phyloP scores from a whole-genome alignment of 805 yeast species.

The Candida michaelii region DNA sequence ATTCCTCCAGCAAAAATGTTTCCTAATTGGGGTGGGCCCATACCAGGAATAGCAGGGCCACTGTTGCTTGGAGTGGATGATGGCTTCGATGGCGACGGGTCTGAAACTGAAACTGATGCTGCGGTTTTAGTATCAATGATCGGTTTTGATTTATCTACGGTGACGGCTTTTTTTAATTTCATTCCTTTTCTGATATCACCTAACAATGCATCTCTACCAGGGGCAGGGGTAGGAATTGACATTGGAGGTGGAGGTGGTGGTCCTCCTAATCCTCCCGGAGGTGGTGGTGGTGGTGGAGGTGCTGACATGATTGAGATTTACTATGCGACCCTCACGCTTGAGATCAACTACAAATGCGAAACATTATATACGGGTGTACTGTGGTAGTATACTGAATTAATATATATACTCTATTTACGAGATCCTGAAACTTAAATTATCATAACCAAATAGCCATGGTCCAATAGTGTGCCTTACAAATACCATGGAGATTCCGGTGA shows the following conservation, averaged over 20 bases:
- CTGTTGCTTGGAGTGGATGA: conserved; percentile 8
- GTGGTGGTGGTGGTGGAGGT: conserved; percentile 20
- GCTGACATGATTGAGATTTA: conserved; percentile 8
- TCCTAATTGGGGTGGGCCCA: conserved; percentile 55
- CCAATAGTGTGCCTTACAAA: conserved; percentile 80
- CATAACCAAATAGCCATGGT: conserved; percentile 83
- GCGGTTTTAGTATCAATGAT: conserved; percentile 50
- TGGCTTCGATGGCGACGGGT: conserved; percentile 18
- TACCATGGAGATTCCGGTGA: conserved; percentile 65
- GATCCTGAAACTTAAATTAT: conserved; percentile 55
- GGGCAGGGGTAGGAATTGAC: conserved; percentile 19
- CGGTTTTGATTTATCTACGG: conserved; percentile 51
- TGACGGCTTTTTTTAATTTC: conserved; percentile 40
- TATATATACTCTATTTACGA: not conserved
- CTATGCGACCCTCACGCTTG: not conserved
- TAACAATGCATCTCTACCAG: conserved; percentile 51
- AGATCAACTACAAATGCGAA: no score
- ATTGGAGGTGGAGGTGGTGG: conserved; percentile 33
- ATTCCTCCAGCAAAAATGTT: conserved; percentile 77
- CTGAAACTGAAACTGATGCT: conserved; percentile 29
- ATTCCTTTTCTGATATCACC: conserved; percentile 76
- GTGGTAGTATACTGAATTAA: no score
- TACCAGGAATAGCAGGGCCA: conserved; percentile 22
- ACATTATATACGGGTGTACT: no score
- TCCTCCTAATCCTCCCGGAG: conserved; percentile 13